phyloP scores from a whole-genome alignment of 2,329 filamentous ascomycete genomes.

The Monosporascus sp. region DNA sequence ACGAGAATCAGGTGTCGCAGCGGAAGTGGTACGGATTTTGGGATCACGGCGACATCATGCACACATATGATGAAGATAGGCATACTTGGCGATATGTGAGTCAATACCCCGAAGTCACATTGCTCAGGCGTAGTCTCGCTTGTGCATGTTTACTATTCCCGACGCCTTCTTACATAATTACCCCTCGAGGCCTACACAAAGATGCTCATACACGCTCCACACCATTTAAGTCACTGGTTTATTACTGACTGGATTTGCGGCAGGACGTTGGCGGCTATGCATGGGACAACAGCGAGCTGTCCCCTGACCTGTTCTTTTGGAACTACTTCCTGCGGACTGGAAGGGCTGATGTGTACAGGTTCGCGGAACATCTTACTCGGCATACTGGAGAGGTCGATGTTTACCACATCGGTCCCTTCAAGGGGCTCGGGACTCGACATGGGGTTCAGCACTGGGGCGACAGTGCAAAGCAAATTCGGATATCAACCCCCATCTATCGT shows the following conservation, averaged over 20 bases:
- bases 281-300: slow-evolving; percentile 62
- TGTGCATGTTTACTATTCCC: too few species aligned
- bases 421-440: slow-evolving; percentile 57
- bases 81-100: slow-evolving; percentile 46
- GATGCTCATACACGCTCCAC: too few species aligned
- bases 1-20: slow-evolving; percentile 50
- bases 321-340: slow-evolving; percentile 57
- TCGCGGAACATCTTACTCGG: slow-evolving; percentile 54
- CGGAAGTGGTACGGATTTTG: slow-evolving; percentile 60
- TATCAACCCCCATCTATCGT: slow-evolving; percentile 53
- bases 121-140: too few species aligned
- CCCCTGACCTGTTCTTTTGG: slow-evolving; percentile 60
- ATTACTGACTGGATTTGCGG: not conserved
- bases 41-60: slow-evolving; percentile 59
- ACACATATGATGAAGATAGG: slow-evolving; percentile 55
- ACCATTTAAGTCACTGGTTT: too few species aligned
- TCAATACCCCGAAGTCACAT: not conserved
- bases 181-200: too few species aligned
- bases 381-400: slow-evolving; percentile 59
- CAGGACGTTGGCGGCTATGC: slow-evolving; percentile 61
- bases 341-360: slow-evolving; percentile 50
- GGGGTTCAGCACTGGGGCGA: slow-evolving; percentile 59
- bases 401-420: slow-evolving; percentile 54
- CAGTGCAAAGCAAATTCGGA: slow-evolving; percentile 57
- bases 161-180: too few species aligned